These are phyloP conservation scores for Metarhizium robertsii DNA, from an alignment of 2,329 filamentous ascomycete species.

Conservation along the genomic window DNA sequence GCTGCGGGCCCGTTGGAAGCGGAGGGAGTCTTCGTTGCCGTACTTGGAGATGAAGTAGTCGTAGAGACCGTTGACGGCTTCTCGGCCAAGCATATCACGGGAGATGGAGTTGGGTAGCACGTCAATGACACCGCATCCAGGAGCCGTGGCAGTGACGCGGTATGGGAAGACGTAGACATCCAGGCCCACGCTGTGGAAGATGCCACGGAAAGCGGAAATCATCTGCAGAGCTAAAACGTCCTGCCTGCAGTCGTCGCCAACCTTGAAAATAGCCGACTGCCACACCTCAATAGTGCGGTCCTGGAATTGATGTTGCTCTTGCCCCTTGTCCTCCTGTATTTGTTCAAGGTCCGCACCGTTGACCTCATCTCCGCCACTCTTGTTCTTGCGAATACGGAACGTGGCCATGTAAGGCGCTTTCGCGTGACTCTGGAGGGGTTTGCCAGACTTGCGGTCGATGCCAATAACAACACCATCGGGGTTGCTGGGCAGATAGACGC, in stretches of 20 bases:
- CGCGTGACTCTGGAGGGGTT: slow-evolving; percentile 93
- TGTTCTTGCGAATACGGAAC: slow-evolving; percentile 86
- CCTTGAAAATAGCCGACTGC: slow-evolving; percentile 99
- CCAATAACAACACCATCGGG: slow-evolving; percentile 95
- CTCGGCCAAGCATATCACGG: slow-evolving; percentile 94
- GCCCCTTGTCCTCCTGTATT: slow-evolving; percentile 26
- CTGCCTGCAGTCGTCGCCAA: slow-evolving; percentile 95
- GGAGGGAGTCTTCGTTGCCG: slow-evolving; percentile 87
- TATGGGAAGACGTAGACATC: slow-evolving; percentile 97
- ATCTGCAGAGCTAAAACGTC: slow-evolving; percentile 95
- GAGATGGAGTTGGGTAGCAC: slow-evolving; percentile 97
- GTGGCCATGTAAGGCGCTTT: slow-evolving; percentile 99
- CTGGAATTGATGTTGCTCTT: slow-evolving; percentile 21
- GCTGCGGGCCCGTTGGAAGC: slow-evolving; percentile 87
- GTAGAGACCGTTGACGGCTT: slow-evolving; percentile 95
- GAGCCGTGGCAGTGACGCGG: slow-evolving; percentile 92
- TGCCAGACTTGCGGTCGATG: slow-evolving; percentile 95
- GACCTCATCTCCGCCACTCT: slow-evolving; percentile 18
- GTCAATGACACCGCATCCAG: slow-evolving; percentile 96
- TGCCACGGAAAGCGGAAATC: slow-evolving; percentile 94
- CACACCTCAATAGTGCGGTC: slow-evolving; percentile 77
- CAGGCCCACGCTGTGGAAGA: slow-evolving; percentile 89
- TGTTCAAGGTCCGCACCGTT: slow-evolving; percentile 33
- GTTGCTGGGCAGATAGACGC: slow-evolving; percentile 94
- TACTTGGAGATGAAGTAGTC: slow-evolving; percentile 98